A percentile compares a stretch with the other conserved stretches of the same genome.
phyloP scores from a whole-genome alignment of 2,329 filamentous ascomycete species.

The Dothideomycetes sp. region DNA sequence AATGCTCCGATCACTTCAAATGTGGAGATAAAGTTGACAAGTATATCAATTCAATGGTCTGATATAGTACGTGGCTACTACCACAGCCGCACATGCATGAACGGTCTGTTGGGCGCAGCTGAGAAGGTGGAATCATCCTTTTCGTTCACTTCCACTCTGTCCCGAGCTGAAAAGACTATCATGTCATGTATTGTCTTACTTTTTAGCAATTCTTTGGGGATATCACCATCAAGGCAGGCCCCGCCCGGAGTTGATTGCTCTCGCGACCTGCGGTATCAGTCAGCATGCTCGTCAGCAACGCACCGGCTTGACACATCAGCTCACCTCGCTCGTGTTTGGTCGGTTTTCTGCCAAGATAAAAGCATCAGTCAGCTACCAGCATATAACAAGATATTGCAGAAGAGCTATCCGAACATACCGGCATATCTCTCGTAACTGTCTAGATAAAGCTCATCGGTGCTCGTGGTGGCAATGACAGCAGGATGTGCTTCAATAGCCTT shows the following conservation, averaged over 20 bases:
- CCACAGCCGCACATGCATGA: too few species aligned
- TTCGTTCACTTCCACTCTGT: too few species aligned
- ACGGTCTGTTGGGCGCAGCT: too few species aligned
- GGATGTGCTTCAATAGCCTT: conserved; percentile 55
- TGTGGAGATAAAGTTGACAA: too few species aligned
- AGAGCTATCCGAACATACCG: conserved; percentile 27
- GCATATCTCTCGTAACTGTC: conserved; percentile 56
- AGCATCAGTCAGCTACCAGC: not conserved
- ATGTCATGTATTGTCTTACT: not conserved
- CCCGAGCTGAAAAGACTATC: too few species aligned
- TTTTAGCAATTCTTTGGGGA: not conserved
- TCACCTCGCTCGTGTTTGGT: conserved; percentile 46
- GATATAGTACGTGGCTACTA: too few species aligned
- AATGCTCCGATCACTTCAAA: too few species aligned
- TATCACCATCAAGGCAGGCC: conserved; percentile 34
- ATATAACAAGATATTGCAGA: conserved; percentile 7
- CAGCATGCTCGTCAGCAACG: not conserved
- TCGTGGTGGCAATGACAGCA: conserved; percentile 56
- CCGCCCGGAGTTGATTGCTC: conserved; percentile 49
- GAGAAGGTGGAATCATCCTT: too few species aligned
- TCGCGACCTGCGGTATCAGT: conserved; percentile 12
- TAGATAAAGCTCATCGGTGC: conserved; percentile 52
- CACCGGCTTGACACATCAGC: too few species aligned
- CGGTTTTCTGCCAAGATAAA: conserved; percentile 38
- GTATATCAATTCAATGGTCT: too few species aligned